These are phyloP conservation scores for Bassia scoparia DNA, from an alignment of 148 eudicot species.

Conservation along the genomic window DNA sequence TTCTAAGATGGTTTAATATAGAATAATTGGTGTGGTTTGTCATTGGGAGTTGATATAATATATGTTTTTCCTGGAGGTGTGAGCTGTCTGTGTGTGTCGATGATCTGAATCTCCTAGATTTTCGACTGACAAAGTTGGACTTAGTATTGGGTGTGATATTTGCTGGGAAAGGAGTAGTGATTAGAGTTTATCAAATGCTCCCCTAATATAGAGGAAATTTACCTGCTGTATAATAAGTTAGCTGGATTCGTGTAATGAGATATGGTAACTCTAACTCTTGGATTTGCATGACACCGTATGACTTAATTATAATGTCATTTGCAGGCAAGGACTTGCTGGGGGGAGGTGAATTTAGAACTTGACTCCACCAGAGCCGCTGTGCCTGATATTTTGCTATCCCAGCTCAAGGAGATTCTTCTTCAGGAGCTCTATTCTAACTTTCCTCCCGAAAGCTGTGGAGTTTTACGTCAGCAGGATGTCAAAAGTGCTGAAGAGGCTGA, in stretches of 20 bases:
- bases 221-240: conserved; percentile 26
- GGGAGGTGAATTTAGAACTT: conserved; percentile 18
- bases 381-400: conserved; percentile 15
- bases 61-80: not conserved
- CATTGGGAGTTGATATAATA: not conserved
- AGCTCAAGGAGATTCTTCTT: conserved; percentile 16
- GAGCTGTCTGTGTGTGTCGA: conserved; percentile 16
- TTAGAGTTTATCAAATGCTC: conserved; percentile 27
- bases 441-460: conserved; percentile 18
- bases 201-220: conserved; percentile 8
- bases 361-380: conserved; percentile 12
- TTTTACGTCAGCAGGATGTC: conserved; percentile 16
- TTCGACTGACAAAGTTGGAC: conserved; percentile 18
- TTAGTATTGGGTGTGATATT: conserved; percentile 26
- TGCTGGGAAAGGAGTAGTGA: conserved; percentile 23
- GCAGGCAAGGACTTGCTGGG: conserved; percentile 23
- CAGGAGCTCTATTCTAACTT: conserved; percentile 26
- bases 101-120: conserved; percentile 22
- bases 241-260: not conserved
- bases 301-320: not conserved
- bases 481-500: conserved; percentile 25
- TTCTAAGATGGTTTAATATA: not conserved
- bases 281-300: not conserved
- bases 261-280: not conserved
- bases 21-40: not conserved